Evolutionary conservation across 768 basidiomycete genomes (phyloP).

Genomic region (Boletus rufocinnamomeus): DNA sequence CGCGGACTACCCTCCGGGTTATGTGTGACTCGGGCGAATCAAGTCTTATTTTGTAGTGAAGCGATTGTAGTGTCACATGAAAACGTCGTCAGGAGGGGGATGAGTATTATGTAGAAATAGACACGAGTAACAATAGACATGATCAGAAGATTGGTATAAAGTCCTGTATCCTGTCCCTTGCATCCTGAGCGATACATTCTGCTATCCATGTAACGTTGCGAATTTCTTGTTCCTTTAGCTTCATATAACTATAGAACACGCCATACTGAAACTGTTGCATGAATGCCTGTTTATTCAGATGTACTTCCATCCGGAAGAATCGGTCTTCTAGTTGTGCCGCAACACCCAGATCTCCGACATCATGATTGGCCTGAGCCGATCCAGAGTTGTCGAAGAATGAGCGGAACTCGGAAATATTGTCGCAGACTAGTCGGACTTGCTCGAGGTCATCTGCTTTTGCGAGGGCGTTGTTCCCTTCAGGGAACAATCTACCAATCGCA

Average conservation of each 20-base stretch:
- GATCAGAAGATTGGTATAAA: conserved; percentile 87
- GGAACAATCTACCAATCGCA: conserved; percentile 88
- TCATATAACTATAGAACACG: conserved; percentile 90
- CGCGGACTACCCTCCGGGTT: background rate
- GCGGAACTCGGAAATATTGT: conserved; percentile 87
- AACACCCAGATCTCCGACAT: conserved; percentile 46
- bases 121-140: background rate
- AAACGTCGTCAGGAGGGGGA: background rate
- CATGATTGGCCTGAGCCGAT: conserved; percentile 36
- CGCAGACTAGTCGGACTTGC: conserved; percentile 84
- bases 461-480: conserved; percentile 92
- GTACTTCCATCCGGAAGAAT: conserved; percentile 93
- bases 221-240: conserved; percentile 90
- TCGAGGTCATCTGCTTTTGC: conserved; percentile 95
- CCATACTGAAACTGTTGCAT: conserved; percentile 96
- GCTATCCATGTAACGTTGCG: conserved; percentile 92
- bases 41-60: background rate
- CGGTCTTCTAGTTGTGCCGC: conserved; percentile 83
- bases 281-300: conserved; percentile 92
- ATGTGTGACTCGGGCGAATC: background rate
- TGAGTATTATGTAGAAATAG: conserved; percentile 11
- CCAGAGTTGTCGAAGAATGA: conserved; percentile 76
- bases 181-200: conserved; percentile 97
- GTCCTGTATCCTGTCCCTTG: conserved; percentile 92
- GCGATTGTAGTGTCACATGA: background rate